Percentiles rank a stretch among this genome's conserved stretches.
These are phyloP conservation scores for Penicillium canariense DNA, from an alignment of 495 filamentous ascomycete genomes.

Conservation along the genomic window DNA sequence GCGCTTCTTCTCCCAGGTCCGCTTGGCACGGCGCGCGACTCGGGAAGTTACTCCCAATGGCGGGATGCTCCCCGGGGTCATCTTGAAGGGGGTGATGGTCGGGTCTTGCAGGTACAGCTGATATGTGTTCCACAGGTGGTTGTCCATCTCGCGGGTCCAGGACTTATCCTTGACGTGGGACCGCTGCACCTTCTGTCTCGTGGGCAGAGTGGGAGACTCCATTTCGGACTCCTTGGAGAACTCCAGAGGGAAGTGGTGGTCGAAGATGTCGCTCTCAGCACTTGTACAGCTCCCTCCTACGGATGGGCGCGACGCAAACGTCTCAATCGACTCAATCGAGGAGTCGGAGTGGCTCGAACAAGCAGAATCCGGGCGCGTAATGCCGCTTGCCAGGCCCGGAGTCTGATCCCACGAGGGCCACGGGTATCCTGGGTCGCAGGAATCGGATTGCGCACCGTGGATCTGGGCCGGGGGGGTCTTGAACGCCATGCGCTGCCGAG, in stretches of 20 bases:
- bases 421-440: constrained; percentile 20
- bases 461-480: constrained; percentile 63
- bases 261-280: constrained; percentile 59
- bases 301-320: constrained; percentile 61
- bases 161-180: constrained; percentile 17
- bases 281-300: constrained; percentile 67
- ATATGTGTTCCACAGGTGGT: constrained; percentile 91
- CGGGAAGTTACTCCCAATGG: constrained; percentile 87
- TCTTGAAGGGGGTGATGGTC: constrained; percentile 89
- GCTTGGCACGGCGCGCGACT: constrained; percentile 80
- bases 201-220: constrained; percentile 34
- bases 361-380: constrained; percentile 55
- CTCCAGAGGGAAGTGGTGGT: constrained; percentile 53
- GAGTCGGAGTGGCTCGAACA: constrained; percentile 68
- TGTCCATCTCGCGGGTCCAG: constrained; percentile 90
- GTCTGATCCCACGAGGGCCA: constrained; percentile 37
- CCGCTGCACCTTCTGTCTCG: constrained; percentile 16
- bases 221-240: constrained; percentile 34
- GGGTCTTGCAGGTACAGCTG: constrained; percentile 85
- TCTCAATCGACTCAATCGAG: constrained; percentile 65
- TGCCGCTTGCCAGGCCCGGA: constrained; percentile 29
- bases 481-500: constrained; percentile 52
- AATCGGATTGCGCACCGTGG: constrained; percentile 35
- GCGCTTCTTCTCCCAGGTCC: constrained; percentile 64
- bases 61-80: constrained; percentile 80